Evolutionary conservation across 495 filamentous ascomycete genomes (phyloP).

Genomic region (Trichoderma virens): DNA sequence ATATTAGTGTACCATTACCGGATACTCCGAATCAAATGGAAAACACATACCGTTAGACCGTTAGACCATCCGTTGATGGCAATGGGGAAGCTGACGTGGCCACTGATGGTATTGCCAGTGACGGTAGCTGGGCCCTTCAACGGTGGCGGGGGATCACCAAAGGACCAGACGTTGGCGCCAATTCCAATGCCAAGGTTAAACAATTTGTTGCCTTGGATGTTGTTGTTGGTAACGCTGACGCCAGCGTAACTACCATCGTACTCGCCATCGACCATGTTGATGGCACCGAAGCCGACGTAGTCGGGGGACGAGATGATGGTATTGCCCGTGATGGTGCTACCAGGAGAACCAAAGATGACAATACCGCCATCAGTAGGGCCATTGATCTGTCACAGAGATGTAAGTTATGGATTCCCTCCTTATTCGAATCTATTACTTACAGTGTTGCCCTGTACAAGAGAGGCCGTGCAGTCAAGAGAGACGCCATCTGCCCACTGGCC

Average conservation of each 20-base stretch:
- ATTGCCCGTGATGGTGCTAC: constrained; percentile 15
- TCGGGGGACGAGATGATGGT: constrained; percentile 16
- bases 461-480: constrained; percentile 16
- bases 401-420: not conserved
- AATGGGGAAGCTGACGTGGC: constrained; percentile 18
- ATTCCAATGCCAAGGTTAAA: constrained; percentile 13
- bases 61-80: constrained; percentile 17
- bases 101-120: constrained; percentile 15
- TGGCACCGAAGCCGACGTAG: constrained; percentile 15
- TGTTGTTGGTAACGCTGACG: constrained; percentile 17
- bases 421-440: constrained; percentile 2
- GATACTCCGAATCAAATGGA: no score
- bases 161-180: constrained; percentile 11
- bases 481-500: constrained; percentile 18
- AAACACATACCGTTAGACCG: constrained; percentile 14
- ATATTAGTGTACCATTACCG: no score
- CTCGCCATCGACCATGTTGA: constrained; percentile 16
- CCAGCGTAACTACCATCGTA: constrained; percentile 16
- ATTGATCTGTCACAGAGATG: constrained; percentile 4
- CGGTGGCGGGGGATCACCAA: not conserved
- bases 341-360: constrained; percentile 17
- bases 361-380: constrained; percentile 18
- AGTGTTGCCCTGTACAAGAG: constrained; percentile 15
- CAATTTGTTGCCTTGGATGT: constrained; percentile 12
- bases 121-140: constrained; percentile 14